Base-by-base conservation (phyloP, 2,329 filamentous ascomycete genomes). In the Ciborinia camelliae region DNA sequence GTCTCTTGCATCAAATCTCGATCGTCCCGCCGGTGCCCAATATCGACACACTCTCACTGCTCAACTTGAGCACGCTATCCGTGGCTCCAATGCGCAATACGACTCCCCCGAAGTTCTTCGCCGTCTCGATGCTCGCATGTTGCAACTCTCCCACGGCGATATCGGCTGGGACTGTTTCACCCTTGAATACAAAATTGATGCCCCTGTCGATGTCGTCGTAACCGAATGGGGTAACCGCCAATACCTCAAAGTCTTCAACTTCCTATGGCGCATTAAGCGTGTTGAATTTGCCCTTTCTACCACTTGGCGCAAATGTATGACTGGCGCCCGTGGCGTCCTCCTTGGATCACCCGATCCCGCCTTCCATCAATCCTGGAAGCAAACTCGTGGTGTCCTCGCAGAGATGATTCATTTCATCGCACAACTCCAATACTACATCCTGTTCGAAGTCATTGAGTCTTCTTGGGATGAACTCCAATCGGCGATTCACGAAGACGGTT, bases 151-250 rank as follows among this genome's bases (percentile, higher is more conserved):
- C 10, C 93, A 97, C 72, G 95, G 95, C 60, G 95, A 99, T 73
- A 98, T 97, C 62, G 95, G 95, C 58, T 99, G 95, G 95, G 95
- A 99, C 75, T 97, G 96, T 75, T 99, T 99, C 78, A 99, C 95
- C 0, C 86, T 99, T 10, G 96, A 99, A 76, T 99, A 99, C 79
- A 97, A 98, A 76, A 95, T 99, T 71, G 93, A 97, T 75, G 90
- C 94, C 2, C 95, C 95, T 0, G 91, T 97, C 30, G 95, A 99
- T 75, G 95, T 99, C 35, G 93, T 99, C 55, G 92, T 99, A 47
- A 98, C 94, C 0, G 92, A 96, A 50, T 97, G 93, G 86, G 93
- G 92, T 53, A 94, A 91, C 70, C 90, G 94, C 28, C 94, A 99
- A 75, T 99, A 99, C 75, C 88, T 99, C 71, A 98, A 98, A 75